Evolutionary conservation across 148 eudicot species (phyloP).

Genomic region (Oxyria digyna): DNA sequence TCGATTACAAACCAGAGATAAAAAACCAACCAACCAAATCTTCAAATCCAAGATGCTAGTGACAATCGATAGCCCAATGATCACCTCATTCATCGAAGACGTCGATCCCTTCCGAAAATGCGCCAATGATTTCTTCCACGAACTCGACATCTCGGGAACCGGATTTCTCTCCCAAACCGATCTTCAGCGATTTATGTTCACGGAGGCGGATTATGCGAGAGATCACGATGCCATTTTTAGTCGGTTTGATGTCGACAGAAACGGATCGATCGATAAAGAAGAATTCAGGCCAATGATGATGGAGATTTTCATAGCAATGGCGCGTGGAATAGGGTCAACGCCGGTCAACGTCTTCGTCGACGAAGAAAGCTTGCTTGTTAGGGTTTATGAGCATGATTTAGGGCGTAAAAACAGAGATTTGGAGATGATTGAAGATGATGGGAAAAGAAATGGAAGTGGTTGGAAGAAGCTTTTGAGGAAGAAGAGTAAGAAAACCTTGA

Average conservation of each 20-base stretch:
- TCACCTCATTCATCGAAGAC: constrained; percentile 28
- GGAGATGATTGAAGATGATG: not conserved
- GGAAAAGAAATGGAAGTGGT: not conserved
- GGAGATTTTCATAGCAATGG: constrained; percentile 43
- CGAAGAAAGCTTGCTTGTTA: constrained; percentile 39
- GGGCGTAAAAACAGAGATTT: constrained; percentile 7
- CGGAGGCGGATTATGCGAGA: not conserved
- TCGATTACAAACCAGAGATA: not conserved
- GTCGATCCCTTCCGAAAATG: constrained; percentile 21
- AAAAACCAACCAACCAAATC: not conserved
- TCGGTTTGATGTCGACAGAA: constrained; percentile 20
- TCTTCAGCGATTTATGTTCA: constrained; percentile 16
- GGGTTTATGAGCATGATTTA: constrained; percentile 24
- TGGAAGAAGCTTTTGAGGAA: constrained; percentile 12
- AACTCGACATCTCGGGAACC: constrained; percentile 23
- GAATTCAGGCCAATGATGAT: constrained; percentile 25
- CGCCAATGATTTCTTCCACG: constrained; percentile 23
- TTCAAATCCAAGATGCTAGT: constrained; percentile 11
- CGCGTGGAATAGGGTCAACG: constrained; percentile 40
- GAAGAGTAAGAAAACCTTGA: constrained; percentile 19
- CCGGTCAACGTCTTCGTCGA: constrained; percentile 38
- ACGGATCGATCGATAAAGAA: constrained; percentile 22
- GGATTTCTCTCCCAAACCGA: constrained; percentile 33
- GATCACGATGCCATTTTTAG: constrained; percentile 16
- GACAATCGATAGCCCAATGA: constrained; percentile 29